A percentile compares a stretch with the other conserved stretches of the same genome.
phyloP scores from a whole-genome alignment of 2,329 filamentous ascomycete genomes.

The Sarocladium kiliense region DNA sequence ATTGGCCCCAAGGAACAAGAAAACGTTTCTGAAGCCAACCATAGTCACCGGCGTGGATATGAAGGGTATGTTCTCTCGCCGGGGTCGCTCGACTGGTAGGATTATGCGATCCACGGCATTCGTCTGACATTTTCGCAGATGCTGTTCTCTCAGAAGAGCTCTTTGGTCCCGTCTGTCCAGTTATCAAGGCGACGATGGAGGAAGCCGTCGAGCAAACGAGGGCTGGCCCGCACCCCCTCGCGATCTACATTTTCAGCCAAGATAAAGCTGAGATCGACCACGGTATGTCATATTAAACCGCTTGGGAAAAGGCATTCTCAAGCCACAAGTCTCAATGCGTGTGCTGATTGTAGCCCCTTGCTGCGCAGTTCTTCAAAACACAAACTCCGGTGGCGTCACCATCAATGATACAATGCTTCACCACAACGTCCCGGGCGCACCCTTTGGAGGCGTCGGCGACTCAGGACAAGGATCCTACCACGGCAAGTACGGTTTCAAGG shows the following conservation, averaged over 20 bases:
- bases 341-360: no score
- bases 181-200: slow-evolving; percentile 8
- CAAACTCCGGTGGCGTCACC: slow-evolving; percentile 63
- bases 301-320: no score
- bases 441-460: slow-evolving; percentile 80
- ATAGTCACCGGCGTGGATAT: slow-evolving; percentile 28
- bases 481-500: slow-evolving; percentile 68
- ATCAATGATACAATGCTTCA: slow-evolving; percentile 68
- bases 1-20: slow-evolving; percentile 25
- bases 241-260: slow-evolving; percentile 11
- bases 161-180: slow-evolving; percentile 34
- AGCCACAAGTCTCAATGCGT: no score
- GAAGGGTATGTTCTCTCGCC: background rate
- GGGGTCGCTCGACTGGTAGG: no score
- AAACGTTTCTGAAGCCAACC: slow-evolving; percentile 29
- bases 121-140: slow-evolving; percentile 12
- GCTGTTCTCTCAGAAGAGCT: slow-evolving; percentile 37
- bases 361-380: slow-evolving; percentile 55
- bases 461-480: slow-evolving; percentile 74
- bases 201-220: slow-evolving; percentile 5
- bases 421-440: slow-evolving; percentile 61
- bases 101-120: no score
- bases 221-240: slow-evolving; percentile 2
- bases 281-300: no score
- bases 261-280: background rate